phyloP scores from a whole-genome alignment of 1,139 yeast genomes.

The Yamadazyma sp. region DNA sequence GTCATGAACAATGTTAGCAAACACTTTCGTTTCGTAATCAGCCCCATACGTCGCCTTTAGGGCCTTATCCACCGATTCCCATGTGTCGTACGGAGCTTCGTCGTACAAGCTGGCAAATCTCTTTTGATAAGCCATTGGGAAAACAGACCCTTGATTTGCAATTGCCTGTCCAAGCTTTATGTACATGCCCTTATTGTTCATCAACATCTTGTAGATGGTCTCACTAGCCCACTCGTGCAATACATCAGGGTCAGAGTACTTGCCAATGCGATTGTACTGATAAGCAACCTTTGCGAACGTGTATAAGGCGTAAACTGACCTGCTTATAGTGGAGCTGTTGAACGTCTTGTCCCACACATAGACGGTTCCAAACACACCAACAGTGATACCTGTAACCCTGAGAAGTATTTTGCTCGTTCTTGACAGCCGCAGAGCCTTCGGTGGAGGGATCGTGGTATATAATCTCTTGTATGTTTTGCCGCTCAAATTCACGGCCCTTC shows the following conservation, averaged over 20 bases:
- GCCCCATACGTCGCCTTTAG: conserved; percentile 48
- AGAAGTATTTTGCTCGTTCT: background rate
- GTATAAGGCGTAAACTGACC: conserved; percentile 55
- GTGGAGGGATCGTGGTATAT: too few species aligned
- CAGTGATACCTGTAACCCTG: background rate
- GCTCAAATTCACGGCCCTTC: too few species aligned
- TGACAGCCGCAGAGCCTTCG: background rate
- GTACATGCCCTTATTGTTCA: conserved; percentile 66
- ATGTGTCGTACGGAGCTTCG: conserved; percentile 66
- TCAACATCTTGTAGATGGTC: conserved; percentile 51
- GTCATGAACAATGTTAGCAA: conserved; percentile 45
- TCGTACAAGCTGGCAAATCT: conserved; percentile 62
- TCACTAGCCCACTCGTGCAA: conserved; percentile 65
- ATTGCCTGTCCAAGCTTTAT: conserved; percentile 77
- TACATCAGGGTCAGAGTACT: conserved; percentile 41
- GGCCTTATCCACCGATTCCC: conserved; percentile 52
- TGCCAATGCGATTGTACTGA: conserved; percentile 55
- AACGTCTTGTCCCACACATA: conserved; percentile 41
- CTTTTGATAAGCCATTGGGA: conserved; percentile 62
- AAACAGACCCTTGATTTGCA: conserved; percentile 67
- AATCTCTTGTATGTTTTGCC: too few species aligned
- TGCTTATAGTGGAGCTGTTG: conserved; percentile 49
- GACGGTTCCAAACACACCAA: conserved; percentile 15
- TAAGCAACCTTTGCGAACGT: conserved; percentile 53
- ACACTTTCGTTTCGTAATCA: conserved; percentile 44